Conservation (phyloP, 805 yeast species). For the Candida boleticola region DNA sequence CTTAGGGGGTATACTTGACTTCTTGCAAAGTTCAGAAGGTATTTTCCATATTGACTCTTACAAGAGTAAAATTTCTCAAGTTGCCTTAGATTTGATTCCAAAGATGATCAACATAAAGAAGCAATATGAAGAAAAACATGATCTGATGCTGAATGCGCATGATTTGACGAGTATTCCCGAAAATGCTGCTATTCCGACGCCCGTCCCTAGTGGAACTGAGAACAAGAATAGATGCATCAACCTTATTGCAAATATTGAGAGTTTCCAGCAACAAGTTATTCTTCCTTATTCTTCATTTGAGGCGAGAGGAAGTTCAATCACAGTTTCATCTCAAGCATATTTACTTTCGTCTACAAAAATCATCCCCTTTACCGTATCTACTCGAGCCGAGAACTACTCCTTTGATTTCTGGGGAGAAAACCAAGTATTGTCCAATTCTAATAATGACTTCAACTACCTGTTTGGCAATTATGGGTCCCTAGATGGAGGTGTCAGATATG, state of each 20-base stretch:
- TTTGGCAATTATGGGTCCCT: slow-evolving; percentile 14
- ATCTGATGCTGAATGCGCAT: background rate
- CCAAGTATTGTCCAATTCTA: slow-evolving; percentile 1
- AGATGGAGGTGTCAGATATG: slow-evolving; percentile 11
- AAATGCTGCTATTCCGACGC: background rate
- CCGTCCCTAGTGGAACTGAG: background rate
- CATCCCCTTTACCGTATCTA: background rate
- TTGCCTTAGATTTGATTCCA: slow-evolving; percentile 14
- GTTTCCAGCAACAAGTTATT: slow-evolving; percentile 10
- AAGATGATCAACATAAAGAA: background rate
- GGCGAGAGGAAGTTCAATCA: background rate
- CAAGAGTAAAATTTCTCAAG: slow-evolving; percentile 18
- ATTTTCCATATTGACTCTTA: slow-evolving; percentile 15
- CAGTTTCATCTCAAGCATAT: background rate
- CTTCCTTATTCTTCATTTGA: slow-evolving; percentile 12
- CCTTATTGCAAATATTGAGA: background rate
- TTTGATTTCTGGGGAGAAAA: slow-evolving; percentile 3
- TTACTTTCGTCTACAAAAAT: background rate
- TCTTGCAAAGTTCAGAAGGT: slow-evolving; percentile 6
- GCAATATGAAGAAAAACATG: background rate
- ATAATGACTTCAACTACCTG: slow-evolving; percentile 6
- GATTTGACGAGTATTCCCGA: background rate
- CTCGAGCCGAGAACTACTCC: background rate
- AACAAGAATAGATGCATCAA: background rate
- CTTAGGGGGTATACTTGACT: slow-evolving; percentile 8